Percentiles rank a stretch among this genome's conserved stretches.
These are phyloP conservation scores for Karstenula rhodostoma DNA, from an alignment of 2,329 filamentous ascomycete genomes.

Conservation along the genomic window DNA sequence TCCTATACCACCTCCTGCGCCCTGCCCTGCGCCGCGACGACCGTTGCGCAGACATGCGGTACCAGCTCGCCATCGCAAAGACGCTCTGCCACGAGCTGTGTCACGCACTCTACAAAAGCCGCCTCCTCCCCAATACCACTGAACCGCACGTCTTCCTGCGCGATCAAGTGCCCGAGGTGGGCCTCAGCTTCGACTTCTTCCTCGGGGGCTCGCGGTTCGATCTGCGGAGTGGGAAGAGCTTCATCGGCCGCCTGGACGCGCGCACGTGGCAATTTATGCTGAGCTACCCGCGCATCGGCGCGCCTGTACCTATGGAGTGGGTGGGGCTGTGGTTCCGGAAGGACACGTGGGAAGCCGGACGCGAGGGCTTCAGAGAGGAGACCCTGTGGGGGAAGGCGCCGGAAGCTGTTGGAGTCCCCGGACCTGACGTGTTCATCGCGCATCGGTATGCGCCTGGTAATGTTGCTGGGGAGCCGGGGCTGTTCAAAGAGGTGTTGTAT, in stretches of 20 bases:
- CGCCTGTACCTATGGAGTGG: neutral
- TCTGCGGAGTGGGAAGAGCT: too few relatives aligned
- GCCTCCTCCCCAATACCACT: neutral
- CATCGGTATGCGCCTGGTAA: too few relatives aligned
- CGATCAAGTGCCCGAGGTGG: neutral
- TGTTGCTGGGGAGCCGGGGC: too few relatives aligned
- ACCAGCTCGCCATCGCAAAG: neutral
- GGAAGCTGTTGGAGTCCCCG: too few relatives aligned
- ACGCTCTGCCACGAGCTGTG: constrained; percentile 1
- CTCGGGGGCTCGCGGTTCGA: neutral
- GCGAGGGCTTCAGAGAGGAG: neutral
- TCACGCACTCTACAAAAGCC: neutral
- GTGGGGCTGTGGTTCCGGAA: neutral
- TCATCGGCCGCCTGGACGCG: neutral
- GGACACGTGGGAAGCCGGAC: neutral
- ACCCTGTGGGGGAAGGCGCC: too few relatives aligned
- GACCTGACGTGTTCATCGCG: too few relatives aligned
- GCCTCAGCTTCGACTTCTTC: neutral
- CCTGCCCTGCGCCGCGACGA: neutral
- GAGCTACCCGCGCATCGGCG: neutral
- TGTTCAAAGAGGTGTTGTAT: neutral
- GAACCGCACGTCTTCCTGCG: neutral
- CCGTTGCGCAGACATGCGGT: neutral
- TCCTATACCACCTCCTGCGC: constrained; percentile 2
- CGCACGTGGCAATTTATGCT: neutral